Evolutionary conservation across 805 yeast genomes (phyloP).

Genomic region (Naumovozyma castellii): DNA sequence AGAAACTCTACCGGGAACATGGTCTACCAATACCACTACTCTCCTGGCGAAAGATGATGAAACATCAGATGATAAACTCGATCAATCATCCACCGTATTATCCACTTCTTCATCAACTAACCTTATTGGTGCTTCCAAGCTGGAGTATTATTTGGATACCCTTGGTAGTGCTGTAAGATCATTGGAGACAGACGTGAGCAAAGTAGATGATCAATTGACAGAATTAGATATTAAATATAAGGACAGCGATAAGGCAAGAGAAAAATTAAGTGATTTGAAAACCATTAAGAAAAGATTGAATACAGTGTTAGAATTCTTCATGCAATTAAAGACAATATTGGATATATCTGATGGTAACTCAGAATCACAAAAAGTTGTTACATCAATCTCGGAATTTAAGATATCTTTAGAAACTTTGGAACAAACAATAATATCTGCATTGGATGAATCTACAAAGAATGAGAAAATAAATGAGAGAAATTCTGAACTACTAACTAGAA

Average conservation of each 20-base stretch:
- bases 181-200: constrained; percentile 39
- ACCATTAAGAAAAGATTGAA: constrained; percentile 37
- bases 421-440: constrained; percentile 37
- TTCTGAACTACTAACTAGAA: constrained; percentile 32
- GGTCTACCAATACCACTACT: constrained; percentile 6
- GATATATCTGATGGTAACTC: constrained; percentile 20
- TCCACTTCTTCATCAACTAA: constrained; percentile 10
- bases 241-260: constrained; percentile 11
- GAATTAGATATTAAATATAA: constrained; percentile 17
- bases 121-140: constrained; percentile 39
- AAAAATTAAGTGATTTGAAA: constrained; percentile 37
- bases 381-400: constrained; percentile 28
- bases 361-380: constrained; percentile 2
- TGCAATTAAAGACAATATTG: constrained; percentile 34
- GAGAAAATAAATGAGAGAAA: constrained; percentile 20
- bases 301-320: constrained; percentile 39
- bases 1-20: constrained; percentile 39
- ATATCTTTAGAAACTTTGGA: constrained; percentile 37
- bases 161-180: constrained; percentile 50
- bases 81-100: background rate
- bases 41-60: background rate
- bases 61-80: background rate
- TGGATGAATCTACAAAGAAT: constrained; percentile 26
- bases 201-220: constrained; percentile 24
- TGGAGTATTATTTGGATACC: constrained; percentile 58